Base-by-base conservation (phyloP, 306 rosid genomes). In the Dryas drummondii region DNA sequence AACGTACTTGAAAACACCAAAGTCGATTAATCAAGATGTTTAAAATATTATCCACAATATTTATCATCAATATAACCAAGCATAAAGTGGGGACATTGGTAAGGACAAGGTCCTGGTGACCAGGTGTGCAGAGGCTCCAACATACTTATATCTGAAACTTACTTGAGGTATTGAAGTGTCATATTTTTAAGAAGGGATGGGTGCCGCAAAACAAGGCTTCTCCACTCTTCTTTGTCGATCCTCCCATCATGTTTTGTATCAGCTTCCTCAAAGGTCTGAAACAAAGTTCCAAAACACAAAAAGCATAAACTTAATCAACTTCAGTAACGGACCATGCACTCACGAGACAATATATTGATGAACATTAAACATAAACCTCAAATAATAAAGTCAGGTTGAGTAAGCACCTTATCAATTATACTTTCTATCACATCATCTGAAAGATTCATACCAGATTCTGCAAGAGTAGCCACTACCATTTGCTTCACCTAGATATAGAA, bases 211-310 rank as follows among this genome's bases (percentile, higher is more conserved):
- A 96, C 99, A 53, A 92, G 98, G 84, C 81, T 90, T 86, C 98
- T 86, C 99, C 99, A 96, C 82, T 96, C 98, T 80, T 96, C 99
- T 87, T 96, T 96, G 87, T 96, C 99, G 40, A 96, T 96, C 85
- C 82, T 88, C 66, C 99, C 99, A 40, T 96, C 99, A 75, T 92
- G 98, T 82, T 96, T 96, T 6, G 99, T 96, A 77, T 96, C 98
- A 41, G 98, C 99, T 86, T 96, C 99, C 86, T 96, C 99, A 60
- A 96, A 96, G 69, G 99, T 96, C 99, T 96, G 78, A 60, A 79
- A 59, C 69, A 52, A 49, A 42, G 62, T 27, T 48, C 72, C 55
- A 61, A 57, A 78, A 56, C 56, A 46, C 6, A 19, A 42, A 26
- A 15, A 67, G 62, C 13, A 15, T 59, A 66, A 78, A 55, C 12